These are phyloP conservation scores for Russula dissimulans DNA, from an alignment of 768 basidiomycete genomes.

Conservation along the genomic window DNA sequence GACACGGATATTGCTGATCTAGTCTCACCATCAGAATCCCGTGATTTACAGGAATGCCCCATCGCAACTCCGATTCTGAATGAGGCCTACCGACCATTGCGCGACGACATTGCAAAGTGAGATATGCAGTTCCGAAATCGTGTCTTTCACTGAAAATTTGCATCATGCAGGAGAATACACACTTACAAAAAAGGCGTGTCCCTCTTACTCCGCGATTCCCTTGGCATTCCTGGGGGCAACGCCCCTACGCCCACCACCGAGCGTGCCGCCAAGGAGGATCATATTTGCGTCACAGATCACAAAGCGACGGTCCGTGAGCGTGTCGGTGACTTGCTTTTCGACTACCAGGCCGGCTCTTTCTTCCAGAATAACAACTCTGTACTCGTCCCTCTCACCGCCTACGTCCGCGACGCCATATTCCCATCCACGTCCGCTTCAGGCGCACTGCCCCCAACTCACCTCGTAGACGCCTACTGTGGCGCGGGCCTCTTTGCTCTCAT, in stretches of 20 bases:
- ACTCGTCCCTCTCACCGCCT: conserved; percentile 71
- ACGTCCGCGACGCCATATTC: conserved; percentile 71
- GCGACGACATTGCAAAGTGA: conserved; percentile 62
- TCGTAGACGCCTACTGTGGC: conserved; percentile 94
- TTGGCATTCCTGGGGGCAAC: conserved; percentile 31
- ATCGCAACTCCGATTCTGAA: conserved; percentile 82
- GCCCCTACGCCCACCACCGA: conserved; percentile 14
- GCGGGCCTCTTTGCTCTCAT: conserved; percentile 81
- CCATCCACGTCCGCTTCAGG: conserved; percentile 19
- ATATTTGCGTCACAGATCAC: conserved; percentile 80
- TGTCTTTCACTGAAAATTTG: not conserved
- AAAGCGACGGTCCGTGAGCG: conserved; percentile 73
- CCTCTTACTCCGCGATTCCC: conserved; percentile 81
- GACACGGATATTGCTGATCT: not conserved
- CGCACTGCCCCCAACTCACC: conserved; percentile 50
- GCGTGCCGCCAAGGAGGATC: conserved; percentile 34
- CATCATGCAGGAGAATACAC: conserved; percentile 51
- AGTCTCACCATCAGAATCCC: not conserved
- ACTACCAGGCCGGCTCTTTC: conserved; percentile 82
- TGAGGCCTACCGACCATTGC: conserved; percentile 46
- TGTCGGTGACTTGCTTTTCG: conserved; percentile 74
- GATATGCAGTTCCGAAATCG: conserved; percentile 11
- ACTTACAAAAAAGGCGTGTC: conserved; percentile 85
- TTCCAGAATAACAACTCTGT: conserved; percentile 99
- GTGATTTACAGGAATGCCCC: conserved; percentile 66